Conservation (phyloP, 192 early-diverging fungal species). For the Linnemannia zychae region DNA sequence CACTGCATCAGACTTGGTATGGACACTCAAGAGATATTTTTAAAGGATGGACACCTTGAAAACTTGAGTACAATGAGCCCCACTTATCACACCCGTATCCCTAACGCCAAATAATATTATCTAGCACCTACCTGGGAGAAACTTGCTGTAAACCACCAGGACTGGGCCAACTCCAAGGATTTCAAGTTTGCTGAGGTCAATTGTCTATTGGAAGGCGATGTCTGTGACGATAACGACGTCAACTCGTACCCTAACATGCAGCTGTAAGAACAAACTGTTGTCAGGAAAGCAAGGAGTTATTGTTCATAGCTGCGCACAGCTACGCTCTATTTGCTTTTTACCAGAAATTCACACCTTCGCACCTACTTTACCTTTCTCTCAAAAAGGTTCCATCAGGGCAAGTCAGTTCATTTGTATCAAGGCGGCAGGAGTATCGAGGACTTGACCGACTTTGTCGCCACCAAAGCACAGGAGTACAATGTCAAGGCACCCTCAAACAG, state of each 20-base stretch:
- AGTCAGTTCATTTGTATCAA: slow-evolving; percentile 40
- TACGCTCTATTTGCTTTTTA: not conserved
- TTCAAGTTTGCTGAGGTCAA: slow-evolving; percentile 80
- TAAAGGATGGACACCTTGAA: not conserved
- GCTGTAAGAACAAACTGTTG: slow-evolving; percentile 54
- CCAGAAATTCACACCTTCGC: not conserved
- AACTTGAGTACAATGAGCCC: not conserved
- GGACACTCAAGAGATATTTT: not conserved
- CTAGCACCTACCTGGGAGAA: slow-evolving; percentile 64
- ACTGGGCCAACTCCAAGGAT: slow-evolving; percentile 42
- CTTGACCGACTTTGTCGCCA: slow-evolving; percentile 30
- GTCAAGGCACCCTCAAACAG: not conserved
- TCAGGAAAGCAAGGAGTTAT: slow-evolving; percentile 57
- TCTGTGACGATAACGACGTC: slow-evolving; percentile 74
- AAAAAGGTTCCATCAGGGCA: slow-evolving; percentile 47
- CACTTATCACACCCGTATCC: not conserved
- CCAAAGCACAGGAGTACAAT: slow-evolving; percentile 41
- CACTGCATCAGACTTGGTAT: slow-evolving; percentile 63
- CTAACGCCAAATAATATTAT: not conserved
- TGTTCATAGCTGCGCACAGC: slow-evolving; percentile 14
- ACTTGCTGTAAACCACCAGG: slow-evolving; percentile 57
- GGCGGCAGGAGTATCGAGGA: slow-evolving; percentile 39
- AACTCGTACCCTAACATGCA: slow-evolving; percentile 71
- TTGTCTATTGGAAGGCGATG: slow-evolving; percentile 71
- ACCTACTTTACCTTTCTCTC: not conserved